Conservation (phyloP, 768 basidiomycete species). For the Phaffia tasmanica region DNA sequence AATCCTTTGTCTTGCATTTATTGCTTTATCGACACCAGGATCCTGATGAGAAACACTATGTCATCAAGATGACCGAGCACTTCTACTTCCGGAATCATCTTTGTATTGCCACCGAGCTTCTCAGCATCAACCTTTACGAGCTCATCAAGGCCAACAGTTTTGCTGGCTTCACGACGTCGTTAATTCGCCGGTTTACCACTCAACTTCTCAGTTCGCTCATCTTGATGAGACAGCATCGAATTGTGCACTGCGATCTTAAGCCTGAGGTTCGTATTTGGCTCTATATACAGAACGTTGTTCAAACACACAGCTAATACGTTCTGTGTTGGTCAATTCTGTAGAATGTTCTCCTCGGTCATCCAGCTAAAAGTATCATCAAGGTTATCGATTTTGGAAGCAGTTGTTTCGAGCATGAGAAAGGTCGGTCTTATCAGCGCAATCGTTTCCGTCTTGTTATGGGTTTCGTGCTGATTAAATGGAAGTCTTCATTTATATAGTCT, state of each 20-base stretch:
- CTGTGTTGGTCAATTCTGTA: slow-evolving; percentile 35
- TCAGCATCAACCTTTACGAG: slow-evolving; percentile 98
- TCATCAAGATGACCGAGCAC: slow-evolving; percentile 95
- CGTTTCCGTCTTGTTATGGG: background rate
- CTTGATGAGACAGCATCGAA: slow-evolving; percentile 89
- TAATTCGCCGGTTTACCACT: slow-evolving; percentile 90
- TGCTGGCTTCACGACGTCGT: slow-evolving; percentile 87
- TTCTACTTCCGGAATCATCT: slow-evolving; percentile 97
- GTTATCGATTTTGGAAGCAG: slow-evolving; percentile 99
- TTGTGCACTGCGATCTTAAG: slow-evolving; percentile 97
- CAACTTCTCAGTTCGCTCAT: slow-evolving; percentile 88
- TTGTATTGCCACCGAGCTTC: slow-evolving; percentile 93
- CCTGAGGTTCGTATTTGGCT: slow-evolving; percentile 60
- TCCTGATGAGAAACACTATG: slow-evolving; percentile 88
- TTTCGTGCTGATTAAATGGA: background rate
- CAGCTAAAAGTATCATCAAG: slow-evolving; percentile 90
- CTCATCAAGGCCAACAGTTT: slow-evolving; percentile 98
- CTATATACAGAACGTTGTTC: slow-evolving; percentile 18
- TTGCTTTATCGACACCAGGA: slow-evolving; percentile 49
- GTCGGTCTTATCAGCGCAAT: slow-evolving; percentile 47
- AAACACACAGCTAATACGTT: background rate
- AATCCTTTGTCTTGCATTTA: background rate
- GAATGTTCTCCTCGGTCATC: slow-evolving; percentile 91
- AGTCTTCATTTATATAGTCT: slow-evolving; percentile 49
- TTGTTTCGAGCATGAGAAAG: slow-evolving; percentile 96